phyloP scores from a whole-genome alignment of 2,329 filamentous ascomycete species.

The Fusarium newnesense region DNA sequence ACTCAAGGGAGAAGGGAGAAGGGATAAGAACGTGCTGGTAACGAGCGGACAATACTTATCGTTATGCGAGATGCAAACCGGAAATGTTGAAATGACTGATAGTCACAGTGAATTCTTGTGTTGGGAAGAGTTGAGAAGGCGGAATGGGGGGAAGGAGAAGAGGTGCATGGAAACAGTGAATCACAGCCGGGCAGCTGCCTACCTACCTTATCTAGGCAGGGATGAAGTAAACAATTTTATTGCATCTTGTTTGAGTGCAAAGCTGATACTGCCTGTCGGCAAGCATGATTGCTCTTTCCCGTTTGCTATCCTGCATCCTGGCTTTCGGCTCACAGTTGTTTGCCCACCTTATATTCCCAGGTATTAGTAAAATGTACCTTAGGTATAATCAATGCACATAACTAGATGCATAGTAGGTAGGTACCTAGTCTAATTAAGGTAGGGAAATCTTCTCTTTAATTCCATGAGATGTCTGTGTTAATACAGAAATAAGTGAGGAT shows the following conservation, averaged over 20 bases:
- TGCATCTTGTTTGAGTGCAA: neutral
- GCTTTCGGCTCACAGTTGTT: neutral
- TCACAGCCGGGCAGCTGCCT: neutral
- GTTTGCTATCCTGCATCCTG: slow-evolving; percentile 14
- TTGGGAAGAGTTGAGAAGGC: neutral
- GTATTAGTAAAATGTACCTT: neutral
- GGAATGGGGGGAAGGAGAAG: neutral
- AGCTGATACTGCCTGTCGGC: neutral
- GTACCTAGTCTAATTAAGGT: neutral
- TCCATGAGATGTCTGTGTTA: neutral
- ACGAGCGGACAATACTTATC: neutral
- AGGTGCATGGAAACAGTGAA: neutral
- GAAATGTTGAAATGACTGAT: neutral
- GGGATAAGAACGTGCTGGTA: neutral
- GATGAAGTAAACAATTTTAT: neutral
- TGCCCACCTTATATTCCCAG: neutral
- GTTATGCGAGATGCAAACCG: neutral
- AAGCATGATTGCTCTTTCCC: neutral
- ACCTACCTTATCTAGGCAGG: neutral
- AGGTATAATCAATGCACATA: neutral
- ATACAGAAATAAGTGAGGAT: neutral
- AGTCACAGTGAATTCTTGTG: neutral
- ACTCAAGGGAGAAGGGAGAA: neutral
- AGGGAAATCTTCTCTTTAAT: neutral
- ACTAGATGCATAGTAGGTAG: neutral